Conservation (phyloP, 31 red algal species). For the Endocladia muricata region DNA sequence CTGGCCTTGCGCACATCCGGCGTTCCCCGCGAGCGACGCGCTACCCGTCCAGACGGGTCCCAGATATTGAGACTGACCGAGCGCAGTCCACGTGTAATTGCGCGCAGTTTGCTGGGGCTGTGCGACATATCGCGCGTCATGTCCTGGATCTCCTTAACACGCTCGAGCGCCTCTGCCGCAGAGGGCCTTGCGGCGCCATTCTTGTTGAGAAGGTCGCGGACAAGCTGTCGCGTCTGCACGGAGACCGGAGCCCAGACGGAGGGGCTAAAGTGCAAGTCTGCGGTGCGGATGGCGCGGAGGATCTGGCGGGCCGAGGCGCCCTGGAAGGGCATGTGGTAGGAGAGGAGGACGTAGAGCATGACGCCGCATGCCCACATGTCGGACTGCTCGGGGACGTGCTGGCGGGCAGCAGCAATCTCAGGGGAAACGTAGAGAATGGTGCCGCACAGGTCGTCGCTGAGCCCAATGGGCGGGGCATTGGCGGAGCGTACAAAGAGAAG, state of each 20-base stretch:
- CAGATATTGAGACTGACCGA: constrained; percentile 57
- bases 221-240: constrained; percentile 56
- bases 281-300: constrained; percentile 39
- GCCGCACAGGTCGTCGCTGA: constrained; percentile 64
- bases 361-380: constrained; percentile 96
- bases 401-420: constrained; percentile 68
- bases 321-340: constrained; percentile 90
- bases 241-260: constrained; percentile 72
- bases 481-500: constrained; percentile 36
- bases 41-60: constrained; percentile 55
- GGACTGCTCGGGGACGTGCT: constrained; percentile 72
- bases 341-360: constrained; percentile 84
- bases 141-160: constrained; percentile 32
- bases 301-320: constrained; percentile 63
- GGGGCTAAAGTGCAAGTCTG: constrained; percentile 46
- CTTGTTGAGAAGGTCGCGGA: constrained; percentile 56
- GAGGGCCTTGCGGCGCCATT: constrained; percentile 26
- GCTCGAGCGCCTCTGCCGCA: constrained; percentile 39
- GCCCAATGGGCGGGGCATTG: constrained; percentile 27
- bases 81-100: constrained; percentile 39
- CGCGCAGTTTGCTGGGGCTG: constrained; percentile 5
- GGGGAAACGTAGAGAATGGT: constrained; percentile 92
- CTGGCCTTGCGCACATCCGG: neutral
- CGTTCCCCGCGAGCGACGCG: neutral
- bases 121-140: neutral